Conservation (phyloP, 176 grass and related monocot genomes). For the Bolboschoenus planiculmis region DNA sequence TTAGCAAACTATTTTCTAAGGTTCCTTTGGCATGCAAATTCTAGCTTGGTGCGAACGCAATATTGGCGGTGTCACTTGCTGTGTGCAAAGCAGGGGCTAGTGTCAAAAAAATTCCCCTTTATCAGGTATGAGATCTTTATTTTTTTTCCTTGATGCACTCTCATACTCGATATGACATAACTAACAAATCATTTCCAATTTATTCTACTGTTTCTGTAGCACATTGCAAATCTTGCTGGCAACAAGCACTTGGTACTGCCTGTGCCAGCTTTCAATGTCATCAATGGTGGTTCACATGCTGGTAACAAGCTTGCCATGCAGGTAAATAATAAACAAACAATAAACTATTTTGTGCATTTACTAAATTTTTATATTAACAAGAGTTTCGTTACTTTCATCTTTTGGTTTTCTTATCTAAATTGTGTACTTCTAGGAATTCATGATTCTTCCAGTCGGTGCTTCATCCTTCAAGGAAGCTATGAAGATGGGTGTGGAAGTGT, state of each 20-base stretch:
- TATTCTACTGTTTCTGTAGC: conserved; percentile 32
- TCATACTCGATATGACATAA: background rate
- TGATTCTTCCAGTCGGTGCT: conserved; percentile 87
- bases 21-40: background rate
- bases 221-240: conserved; percentile 91
- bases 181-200: background rate
- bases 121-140: conserved; percentile 30
- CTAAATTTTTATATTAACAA: background rate
- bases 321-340: conserved; percentile 22
- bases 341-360: background rate
- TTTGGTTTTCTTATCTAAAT: background rate
- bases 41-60: conserved; percentile 92
- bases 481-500: conserved; percentile 99
- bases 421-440: conserved; percentile 61
- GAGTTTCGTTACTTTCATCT: background rate
- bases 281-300: conserved; percentile 91
- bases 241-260: conserved; percentile 80
- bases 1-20: background rate
- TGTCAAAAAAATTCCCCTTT: conserved; percentile 74
- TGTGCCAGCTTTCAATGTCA: conserved; percentile 93
- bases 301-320: conserved; percentile 99
- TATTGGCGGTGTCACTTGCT: conserved; percentile 82
- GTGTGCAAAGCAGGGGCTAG: conserved; percentile 80
- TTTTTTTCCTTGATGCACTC: background rate
- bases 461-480: conserved; percentile 91